Evolutionary conservation across 176 grass and related monocot species (phyloP).

Genomic region (Oryza glaberrima): DNA sequence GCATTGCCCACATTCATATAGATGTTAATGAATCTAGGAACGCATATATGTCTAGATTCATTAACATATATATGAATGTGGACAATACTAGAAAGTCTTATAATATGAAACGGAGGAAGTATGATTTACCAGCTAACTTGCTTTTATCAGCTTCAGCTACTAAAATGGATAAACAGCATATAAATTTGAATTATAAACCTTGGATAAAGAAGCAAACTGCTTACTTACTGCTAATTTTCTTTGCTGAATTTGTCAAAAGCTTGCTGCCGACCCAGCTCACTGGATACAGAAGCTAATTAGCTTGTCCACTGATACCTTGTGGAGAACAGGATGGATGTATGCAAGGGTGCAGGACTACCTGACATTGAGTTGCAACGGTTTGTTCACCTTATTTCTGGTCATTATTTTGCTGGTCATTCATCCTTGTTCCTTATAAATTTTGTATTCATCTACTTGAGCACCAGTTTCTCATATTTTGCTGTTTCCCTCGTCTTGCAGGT

Average conservation of each 20-base stretch:
- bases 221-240: slow-evolving; percentile 31
- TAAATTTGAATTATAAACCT: slow-evolving; percentile 16
- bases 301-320: slow-evolving; percentile 53
- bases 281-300: slow-evolving; percentile 70
- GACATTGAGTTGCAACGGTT: slow-evolving; percentile 74
- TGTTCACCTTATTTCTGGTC: slow-evolving; percentile 35
- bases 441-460: not conserved
- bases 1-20: too few species aligned
- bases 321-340: slow-evolving; percentile 78
- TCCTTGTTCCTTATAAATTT: not conserved
- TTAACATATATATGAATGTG: too few species aligned
- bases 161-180: slow-evolving; percentile 19
- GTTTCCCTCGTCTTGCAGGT: slow-evolving; percentile 53
- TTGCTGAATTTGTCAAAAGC: slow-evolving; percentile 47
- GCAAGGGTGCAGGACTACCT: slow-evolving; percentile 61
- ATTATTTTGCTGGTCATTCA: not conserved
- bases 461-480: slow-evolving; percentile 18
- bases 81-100: too few species aligned
- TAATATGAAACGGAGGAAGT: too few species aligned
- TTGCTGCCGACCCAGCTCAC: slow-evolving; percentile 56
- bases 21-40: too few species aligned
- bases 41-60: too few species aligned
- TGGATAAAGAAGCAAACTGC: slow-evolving; percentile 12
- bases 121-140: not conserved
- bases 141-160: not conserved